Percentiles rank a stretch among this genome's conserved stretches.
These are phyloP conservation scores for Saturnispora halmiae DNA, from an alignment of 805 yeast species.

Conservation along the genomic window DNA sequence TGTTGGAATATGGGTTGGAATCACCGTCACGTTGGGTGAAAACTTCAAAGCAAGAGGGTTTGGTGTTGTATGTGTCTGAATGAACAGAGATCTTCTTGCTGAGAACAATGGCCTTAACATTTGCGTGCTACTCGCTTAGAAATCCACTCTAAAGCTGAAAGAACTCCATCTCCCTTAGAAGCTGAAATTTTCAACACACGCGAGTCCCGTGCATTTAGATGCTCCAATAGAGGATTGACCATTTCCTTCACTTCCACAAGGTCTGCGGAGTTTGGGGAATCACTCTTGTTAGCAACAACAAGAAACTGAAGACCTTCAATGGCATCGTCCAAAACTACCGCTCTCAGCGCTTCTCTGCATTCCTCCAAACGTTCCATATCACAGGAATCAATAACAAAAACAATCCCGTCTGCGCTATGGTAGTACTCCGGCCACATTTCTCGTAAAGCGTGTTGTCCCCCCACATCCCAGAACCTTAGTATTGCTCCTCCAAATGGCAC, in stretches of 20 bases:
- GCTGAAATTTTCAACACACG: conserved; percentile 88
- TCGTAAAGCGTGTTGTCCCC: conserved; percentile 85
- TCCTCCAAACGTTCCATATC: conserved; percentile 78
- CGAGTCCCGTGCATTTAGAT: conserved; percentile 82
- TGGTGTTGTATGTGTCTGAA: conserved; percentile 80
- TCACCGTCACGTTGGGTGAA: conserved; percentile 61
- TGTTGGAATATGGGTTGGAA: conserved; percentile 45
- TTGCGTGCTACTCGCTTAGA: conserved; percentile 44
- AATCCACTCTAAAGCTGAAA: conserved; percentile 86
- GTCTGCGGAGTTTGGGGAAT: conserved; percentile 51
- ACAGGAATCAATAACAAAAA: conserved; percentile 87
- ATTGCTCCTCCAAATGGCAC: conserved; percentile 27
- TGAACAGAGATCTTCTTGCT: conserved; percentile 35
- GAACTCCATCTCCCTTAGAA: conserved; percentile 70
- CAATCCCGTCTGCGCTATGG: conserved; percentile 78
- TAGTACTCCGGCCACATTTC: conserved; percentile 84
- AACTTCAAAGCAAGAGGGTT: conserved; percentile 82
- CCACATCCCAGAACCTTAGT: conserved; percentile 91
- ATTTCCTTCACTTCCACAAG: conserved; percentile 75
- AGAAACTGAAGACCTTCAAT: conserved; percentile 77
- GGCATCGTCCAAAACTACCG: conserved; percentile 50
- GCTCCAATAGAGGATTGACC: conserved; percentile 73
- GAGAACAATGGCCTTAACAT: conserved; percentile 1
- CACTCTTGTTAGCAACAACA: conserved; percentile 95
- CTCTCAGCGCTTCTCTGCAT: conserved; percentile 56